Conservation (phyloP, 148 eudicot genomes). For the Nyssa sinensis region DNA sequence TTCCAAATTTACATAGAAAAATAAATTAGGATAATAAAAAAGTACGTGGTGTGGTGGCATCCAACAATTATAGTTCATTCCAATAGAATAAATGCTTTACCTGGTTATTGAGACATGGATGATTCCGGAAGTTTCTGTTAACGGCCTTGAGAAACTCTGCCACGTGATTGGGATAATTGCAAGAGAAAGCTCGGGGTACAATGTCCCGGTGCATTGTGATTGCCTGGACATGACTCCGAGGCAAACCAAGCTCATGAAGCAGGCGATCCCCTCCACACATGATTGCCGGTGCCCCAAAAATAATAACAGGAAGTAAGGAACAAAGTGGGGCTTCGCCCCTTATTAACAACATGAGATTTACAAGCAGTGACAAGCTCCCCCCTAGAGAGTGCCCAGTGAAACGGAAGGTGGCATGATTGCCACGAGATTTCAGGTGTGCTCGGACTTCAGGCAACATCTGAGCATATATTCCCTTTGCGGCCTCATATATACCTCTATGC, state of each 20-base stretch:
- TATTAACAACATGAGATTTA: slow-evolving; percentile 83
- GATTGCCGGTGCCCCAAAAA: slow-evolving; percentile 83
- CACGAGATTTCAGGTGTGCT: slow-evolving; percentile 58
- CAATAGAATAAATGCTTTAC: slow-evolving; percentile 25
- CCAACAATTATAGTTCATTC: background rate
- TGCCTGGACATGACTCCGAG: slow-evolving; percentile 73
- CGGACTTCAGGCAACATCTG: slow-evolving; percentile 89
- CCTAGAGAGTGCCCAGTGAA: slow-evolving; percentile 99
- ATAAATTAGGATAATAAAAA: background rate
- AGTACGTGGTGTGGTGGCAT: no score
- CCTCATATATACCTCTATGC: slow-evolving; percentile 98
- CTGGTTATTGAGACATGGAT: slow-evolving; percentile 83
- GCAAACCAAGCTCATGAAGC: slow-evolving; percentile 68
- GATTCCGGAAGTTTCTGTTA: slow-evolving; percentile 80
- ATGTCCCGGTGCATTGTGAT: slow-evolving; percentile 93
- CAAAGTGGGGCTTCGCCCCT: slow-evolving; percentile 70
- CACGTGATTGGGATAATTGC: slow-evolving; percentile 83
- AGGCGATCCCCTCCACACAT: slow-evolving; percentile 95
- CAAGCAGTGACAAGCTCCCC: slow-evolving; percentile 79
- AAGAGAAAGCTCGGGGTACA: slow-evolving; percentile 95
- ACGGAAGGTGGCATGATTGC: slow-evolving; percentile 71
- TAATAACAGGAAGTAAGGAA: slow-evolving; percentile 85
- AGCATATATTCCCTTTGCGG: slow-evolving; percentile 91
- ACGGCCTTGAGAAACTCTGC: slow-evolving; percentile 89
- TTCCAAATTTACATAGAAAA: slow-evolving; percentile 1